These are phyloP conservation scores for Sclerotinia glacialis DNA, from an alignment of 2,329 filamentous ascomycete genomes.

Conservation along the genomic window DNA sequence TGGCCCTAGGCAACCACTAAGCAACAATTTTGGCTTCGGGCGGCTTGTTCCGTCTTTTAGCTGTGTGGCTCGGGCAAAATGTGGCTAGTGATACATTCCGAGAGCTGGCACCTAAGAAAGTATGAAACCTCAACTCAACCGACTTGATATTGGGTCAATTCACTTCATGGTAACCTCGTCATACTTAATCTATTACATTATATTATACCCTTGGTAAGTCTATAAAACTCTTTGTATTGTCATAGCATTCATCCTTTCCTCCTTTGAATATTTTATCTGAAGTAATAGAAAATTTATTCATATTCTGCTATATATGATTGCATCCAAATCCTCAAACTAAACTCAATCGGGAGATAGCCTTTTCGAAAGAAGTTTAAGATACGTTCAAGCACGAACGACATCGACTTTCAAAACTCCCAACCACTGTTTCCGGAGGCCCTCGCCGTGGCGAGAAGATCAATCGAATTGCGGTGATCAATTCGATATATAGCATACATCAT, in stretches of 20 bases:
- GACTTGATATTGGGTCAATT: neutral
- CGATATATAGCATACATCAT: conserved; percentile 43
- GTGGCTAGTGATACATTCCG: neutral
- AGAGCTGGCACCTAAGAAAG: neutral
- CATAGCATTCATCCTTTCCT: neutral
- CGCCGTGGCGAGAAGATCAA: conserved; percentile 24
- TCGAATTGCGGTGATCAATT: conserved; percentile 16
- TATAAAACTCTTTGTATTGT: neutral
- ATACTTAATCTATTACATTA: too few relatives aligned
- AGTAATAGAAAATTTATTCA: neutral
- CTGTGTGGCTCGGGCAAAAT: neutral
- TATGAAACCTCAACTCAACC: too few relatives aligned
- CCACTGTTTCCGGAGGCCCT: conserved; percentile 15
- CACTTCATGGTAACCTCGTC: neutral
- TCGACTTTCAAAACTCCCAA: conserved; percentile 10
- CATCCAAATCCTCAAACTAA: conserved; percentile 13
- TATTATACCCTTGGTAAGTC: neutral
- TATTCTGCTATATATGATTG: neutral
- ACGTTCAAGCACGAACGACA: conserved; percentile 19
- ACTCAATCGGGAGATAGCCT: conserved; percentile 16
- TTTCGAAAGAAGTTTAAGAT: conserved; percentile 20
- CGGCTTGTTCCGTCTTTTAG: neutral
- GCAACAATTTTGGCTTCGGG: neutral
- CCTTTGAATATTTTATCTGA: neutral
- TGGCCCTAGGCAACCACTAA: conserved; percentile 10